phyloP scores from a whole-genome alignment of 1,284 basidiomycete genomes.

The Flammula alnicola region DNA sequence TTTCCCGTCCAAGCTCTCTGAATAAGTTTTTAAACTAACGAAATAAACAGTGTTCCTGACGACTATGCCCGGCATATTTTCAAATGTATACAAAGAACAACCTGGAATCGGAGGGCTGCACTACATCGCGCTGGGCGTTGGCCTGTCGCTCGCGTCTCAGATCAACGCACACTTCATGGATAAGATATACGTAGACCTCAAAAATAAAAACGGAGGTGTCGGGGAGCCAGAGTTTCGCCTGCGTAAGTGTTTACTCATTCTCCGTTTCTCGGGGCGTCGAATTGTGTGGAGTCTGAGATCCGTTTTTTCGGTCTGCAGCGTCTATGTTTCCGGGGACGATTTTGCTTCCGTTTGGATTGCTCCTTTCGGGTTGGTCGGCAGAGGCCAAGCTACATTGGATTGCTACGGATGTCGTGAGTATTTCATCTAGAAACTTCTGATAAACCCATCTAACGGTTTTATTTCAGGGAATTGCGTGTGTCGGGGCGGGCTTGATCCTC shows the following conservation, averaged over 20 bases:
- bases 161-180: conserved; percentile 63
- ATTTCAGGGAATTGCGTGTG: conserved; percentile 56
- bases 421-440: not conserved
- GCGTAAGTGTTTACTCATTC: conserved; percentile 33
- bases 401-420: conserved; percentile 62
- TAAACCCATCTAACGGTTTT: not conserved
- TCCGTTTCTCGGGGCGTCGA: not conserved
- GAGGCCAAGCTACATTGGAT: conserved; percentile 65
- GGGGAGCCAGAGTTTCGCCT: conserved; percentile 65
- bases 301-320: conserved; percentile 39
- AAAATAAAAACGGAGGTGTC: conserved; percentile 52
- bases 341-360: conserved; percentile 59
- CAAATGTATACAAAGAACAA: conserved; percentile 50
- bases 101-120: conserved; percentile 63
- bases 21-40: too few relatives aligned
- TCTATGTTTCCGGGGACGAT: conserved; percentile 59
- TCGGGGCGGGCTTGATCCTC: conserved; percentile 59
- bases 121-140: conserved; percentile 68
- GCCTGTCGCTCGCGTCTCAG: conserved; percentile 57
- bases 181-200: conserved; percentile 54
- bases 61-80: conserved; percentile 66
- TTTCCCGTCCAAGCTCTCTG: too few relatives aligned
- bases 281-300: not conserved
- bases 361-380: conserved; percentile 72
- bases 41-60: conserved; percentile 54